phyloP scores from a whole-genome alignment of 1,284 basidiomycete genomes.

The Grifola frondosa region DNA sequence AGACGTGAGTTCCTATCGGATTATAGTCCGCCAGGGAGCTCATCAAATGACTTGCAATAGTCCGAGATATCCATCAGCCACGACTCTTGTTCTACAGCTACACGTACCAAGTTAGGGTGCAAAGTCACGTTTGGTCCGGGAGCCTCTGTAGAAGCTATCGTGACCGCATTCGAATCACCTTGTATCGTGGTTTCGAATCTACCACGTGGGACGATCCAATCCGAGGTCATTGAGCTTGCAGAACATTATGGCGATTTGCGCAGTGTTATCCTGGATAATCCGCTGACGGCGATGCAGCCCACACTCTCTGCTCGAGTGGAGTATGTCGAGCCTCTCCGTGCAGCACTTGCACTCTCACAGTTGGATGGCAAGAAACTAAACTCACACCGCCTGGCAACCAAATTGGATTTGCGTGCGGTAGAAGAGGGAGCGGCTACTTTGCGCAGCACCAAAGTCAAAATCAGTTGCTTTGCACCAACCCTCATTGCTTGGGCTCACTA shows the following conservation, averaged over 20 bases:
- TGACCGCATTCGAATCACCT: constrained; percentile 41
- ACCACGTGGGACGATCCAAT: constrained; percentile 3
- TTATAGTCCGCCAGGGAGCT: too few species aligned
- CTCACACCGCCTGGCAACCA: constrained; percentile 5
- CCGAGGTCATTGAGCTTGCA: constrained; percentile 10
- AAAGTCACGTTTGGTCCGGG: constrained; percentile 38
- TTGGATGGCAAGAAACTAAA: constrained; percentile 9
- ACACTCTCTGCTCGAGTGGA: constrained; percentile 17
- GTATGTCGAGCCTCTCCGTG: constrained; percentile 12
- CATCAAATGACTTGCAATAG: too few species aligned
- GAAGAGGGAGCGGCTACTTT: constrained; percentile 23
- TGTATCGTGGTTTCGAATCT: constrained; percentile 33
- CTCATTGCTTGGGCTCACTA: constrained; percentile 29
- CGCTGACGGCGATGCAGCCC: too few species aligned
- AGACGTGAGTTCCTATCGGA: too few species aligned
- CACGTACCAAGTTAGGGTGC: constrained; percentile 27
- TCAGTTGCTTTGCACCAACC: constrained; percentile 29
- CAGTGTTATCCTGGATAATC: constrained; percentile 11
- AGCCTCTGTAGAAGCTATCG: constrained; percentile 33
- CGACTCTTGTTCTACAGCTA: constrained; percentile 4
- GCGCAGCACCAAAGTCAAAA: constrained; percentile 29
- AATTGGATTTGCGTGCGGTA: constrained; percentile 22
- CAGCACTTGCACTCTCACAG: constrained; percentile 12
- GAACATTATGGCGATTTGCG: constrained; percentile 18
- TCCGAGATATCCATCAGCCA: not conserved